A percentile compares a stretch with the other conserved stretches of the same genome.
Evolutionary conservation across 805 yeast genomes (phyloP).

Genomic region (Saccharomyces kudriavzevii): DNA sequence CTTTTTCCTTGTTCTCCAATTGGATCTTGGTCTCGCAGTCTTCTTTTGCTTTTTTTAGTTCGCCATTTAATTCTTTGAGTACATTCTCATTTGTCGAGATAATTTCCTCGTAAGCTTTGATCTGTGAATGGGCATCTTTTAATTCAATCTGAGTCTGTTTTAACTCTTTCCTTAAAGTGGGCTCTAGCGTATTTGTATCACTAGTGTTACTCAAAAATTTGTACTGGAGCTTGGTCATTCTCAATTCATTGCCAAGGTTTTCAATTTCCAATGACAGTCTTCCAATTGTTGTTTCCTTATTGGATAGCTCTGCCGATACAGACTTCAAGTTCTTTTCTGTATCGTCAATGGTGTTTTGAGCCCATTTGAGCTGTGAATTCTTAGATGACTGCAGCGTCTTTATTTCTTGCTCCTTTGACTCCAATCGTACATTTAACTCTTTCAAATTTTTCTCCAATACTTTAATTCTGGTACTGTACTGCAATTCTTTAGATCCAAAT

Average conservation of each 20-base stretch:
- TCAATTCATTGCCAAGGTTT: conserved; percentile 22
- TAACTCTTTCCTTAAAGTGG: conserved; percentile 34
- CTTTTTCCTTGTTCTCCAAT: conserved; percentile 16
- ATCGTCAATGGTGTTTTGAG: background rate
- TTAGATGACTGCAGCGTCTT: background rate
- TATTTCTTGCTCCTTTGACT: background rate
- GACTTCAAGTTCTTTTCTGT: background rate
- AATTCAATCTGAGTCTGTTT: conserved; percentile 47
- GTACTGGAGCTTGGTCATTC: conserved; percentile 23
- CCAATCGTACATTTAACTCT: background rate
- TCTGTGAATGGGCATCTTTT: conserved; percentile 47
- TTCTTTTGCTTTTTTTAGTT: conserved; percentile 42
- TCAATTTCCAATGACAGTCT: conserved; percentile 8
- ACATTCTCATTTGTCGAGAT: conserved; percentile 63
- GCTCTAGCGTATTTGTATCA: conserved; percentile 15
- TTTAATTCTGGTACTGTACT: conserved; percentile 3
- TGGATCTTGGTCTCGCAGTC: conserved; percentile 12
- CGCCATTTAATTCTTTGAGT: conserved; percentile 43
- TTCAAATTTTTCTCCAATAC: background rate
- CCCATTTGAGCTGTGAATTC: background rate
- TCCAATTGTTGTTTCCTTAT: conserved; percentile 4
- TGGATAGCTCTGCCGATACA: conserved; percentile 15
- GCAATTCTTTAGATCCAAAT: background rate
- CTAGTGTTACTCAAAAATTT: conserved; percentile 21
- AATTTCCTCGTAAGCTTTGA: conserved; percentile 51